Evolutionary conservation across 139 green algal genomes (phyloP).

Genomic region (Chlorella ohadii): DNA sequence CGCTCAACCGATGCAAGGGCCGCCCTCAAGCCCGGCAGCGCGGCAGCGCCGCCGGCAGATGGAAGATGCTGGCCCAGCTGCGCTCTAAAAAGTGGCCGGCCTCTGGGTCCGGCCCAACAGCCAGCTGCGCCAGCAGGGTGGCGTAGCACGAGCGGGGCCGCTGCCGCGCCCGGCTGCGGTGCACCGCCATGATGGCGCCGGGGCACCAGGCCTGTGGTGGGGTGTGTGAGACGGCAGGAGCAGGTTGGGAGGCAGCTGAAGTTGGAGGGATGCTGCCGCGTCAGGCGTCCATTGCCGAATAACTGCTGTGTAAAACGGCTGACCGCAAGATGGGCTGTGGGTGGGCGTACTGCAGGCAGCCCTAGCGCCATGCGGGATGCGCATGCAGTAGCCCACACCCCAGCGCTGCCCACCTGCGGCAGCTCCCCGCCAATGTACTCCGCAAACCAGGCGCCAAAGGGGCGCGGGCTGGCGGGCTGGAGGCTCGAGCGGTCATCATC

Average conservation of each 20-base stretch:
- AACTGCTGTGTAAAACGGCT: no score
- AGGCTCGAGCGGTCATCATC: background rate
- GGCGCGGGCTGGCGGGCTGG: background rate
- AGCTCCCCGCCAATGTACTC: constrained; percentile 4
- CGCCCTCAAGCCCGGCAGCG: background rate
- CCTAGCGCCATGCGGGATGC: no score
- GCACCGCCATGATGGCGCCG: background rate
- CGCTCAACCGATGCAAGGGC: no score
- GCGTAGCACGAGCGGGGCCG: background rate
- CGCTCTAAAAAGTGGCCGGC: constrained; percentile 3
- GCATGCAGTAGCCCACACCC: no score
- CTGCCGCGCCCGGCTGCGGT: background rate
- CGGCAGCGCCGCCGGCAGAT: background rate
- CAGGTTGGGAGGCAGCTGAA: no score
- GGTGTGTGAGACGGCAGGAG: no score
- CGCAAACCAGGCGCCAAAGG: background rate
- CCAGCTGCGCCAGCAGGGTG: background rate
- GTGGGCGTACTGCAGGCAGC: no score
- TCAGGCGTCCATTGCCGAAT: no score
- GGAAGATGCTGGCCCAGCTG: constrained; percentile 1
- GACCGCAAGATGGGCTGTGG: no score
- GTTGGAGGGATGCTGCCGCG: no score
- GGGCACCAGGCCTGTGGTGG: background rate
- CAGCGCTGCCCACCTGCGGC: background rate
- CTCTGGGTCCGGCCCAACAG: background rate